Base-by-base conservation (phyloP, 1,284 basidiomycete genomes). In the Malassezia japonica region DNA sequence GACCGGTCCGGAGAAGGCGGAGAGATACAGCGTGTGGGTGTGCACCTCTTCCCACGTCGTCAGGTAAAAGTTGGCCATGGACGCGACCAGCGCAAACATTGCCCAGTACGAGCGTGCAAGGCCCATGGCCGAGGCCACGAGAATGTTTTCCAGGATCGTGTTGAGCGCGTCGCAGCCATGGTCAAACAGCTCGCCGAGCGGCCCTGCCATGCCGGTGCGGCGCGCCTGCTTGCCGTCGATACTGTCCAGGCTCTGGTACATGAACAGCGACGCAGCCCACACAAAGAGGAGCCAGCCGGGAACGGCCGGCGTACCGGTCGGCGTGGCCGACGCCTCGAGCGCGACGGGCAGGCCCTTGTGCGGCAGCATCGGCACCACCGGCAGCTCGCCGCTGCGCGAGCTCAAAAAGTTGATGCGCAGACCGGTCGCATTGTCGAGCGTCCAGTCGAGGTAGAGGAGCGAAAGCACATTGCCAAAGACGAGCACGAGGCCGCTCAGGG, bases 31-130 rank as follows among this genome's bases (percentile, higher is more conserved):
- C 12, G 63, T 67, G 15, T 85, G 86, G 1, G 92, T 98, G 74
- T 98, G 86, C 67, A 86, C 92, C 75, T 98, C 92, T 70, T 98
- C 92, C 92, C 92, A 96, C 4, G 90, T 94, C 1, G 87, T 74
- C 13, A 95, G 78, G 74, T 96, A 96, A 72, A 98, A 98, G 75
- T 88, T 95, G 57, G 86, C 84, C 15, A 94, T 79, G 0, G 88
- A 86, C 0, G 86, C 87, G 9, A 86, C 78, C 71, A 92, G 84
- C 0, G 85, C 85, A 1, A 84, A 81, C 21, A 96, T 52, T n/a
- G 90, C 91, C 91, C 90, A 96, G 86, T 90, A 95, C 0, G 87
- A 90, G 13, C 88, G 79, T 16, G 87, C 88, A 8, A 96, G 78
- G 62, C 92, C 91, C 41, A 95, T 81, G 32, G 50, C 61, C 8